Conservation (phyloP, 2,329 filamentous ascomycete genomes). For the Arthroderma uncinatum region DNA sequence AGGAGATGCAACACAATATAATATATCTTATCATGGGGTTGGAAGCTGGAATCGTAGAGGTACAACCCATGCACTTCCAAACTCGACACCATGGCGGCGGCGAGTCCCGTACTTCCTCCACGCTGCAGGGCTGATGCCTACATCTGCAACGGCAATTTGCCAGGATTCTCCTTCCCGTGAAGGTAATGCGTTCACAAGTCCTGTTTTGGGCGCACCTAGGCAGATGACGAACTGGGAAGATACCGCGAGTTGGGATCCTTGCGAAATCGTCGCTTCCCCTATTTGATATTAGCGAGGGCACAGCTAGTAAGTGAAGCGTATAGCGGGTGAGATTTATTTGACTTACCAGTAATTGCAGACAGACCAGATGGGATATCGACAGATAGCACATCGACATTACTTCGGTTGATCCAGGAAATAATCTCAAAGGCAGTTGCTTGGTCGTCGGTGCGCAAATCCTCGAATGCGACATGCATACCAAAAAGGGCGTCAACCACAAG, state of each 20-base stretch:
- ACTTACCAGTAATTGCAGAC: constrained; percentile 61
- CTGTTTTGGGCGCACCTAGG: constrained; percentile 76
- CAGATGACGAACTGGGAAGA: constrained; percentile 73
- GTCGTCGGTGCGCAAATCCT: constrained; percentile 71
- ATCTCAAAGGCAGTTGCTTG: constrained; percentile 77
- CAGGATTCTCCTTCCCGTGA: constrained; percentile 49
- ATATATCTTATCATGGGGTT: not conserved
- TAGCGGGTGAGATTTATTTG: constrained; percentile 24
- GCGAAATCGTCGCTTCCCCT: constrained; percentile 48
- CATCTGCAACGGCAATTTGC: constrained; percentile 74
- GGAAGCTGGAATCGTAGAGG: constrained; percentile 44
- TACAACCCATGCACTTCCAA: constrained; percentile 76
- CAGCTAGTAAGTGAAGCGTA: constrained; percentile 30
- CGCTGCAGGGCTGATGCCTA: constrained; percentile 69
- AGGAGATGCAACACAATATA: not conserved
- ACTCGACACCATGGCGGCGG: constrained; percentile 73
- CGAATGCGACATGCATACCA: constrained; percentile 75
- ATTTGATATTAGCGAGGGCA: not conserved
- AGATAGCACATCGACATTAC: constrained; percentile 68
- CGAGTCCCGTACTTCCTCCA: constrained; percentile 78
- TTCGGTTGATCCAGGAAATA: constrained; percentile 87
- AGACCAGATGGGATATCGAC: constrained; percentile 88
- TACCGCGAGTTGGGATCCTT: constrained; percentile 69
- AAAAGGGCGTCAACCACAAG: constrained; percentile 83
- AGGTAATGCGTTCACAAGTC: constrained; percentile 65